Evolutionary conservation across 1,284 basidiomycete genomes (phyloP).

Genomic region (Coniferiporia sulphurascens): DNA sequence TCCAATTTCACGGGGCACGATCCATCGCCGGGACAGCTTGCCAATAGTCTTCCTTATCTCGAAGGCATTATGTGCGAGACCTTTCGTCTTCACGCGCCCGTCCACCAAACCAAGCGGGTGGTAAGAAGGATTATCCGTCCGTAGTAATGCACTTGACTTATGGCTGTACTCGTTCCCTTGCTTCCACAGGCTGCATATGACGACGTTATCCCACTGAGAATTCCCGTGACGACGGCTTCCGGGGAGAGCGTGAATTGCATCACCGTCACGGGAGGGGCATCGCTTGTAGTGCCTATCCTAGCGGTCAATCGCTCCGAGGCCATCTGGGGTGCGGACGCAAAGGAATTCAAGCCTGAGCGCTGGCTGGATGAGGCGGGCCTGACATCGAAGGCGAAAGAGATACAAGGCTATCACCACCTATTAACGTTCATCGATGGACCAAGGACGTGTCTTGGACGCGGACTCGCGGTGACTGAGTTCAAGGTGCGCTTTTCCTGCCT

Average conservation of each 20-base stretch:
- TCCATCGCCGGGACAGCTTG: conserved; percentile 28
- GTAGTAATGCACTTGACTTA: background rate
- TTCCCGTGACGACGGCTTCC: conserved; percentile 4
- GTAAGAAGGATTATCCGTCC: conserved; percentile 22
- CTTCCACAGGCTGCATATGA: conserved; percentile 9
- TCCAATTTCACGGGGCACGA: conserved; percentile 17
- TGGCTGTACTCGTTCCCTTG: background rate
- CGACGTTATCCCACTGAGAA: conserved; percentile 12
- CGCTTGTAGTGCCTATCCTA: conserved; percentile 12
- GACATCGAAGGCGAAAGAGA: conserved; percentile 5
- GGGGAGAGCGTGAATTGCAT: conserved; percentile 1
- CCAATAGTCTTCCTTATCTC: conserved; percentile 19
- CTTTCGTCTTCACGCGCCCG: conserved; percentile 21
- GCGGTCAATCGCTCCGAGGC: conserved; percentile 10
- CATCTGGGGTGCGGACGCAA: conserved; percentile 17
- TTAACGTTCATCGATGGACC: conserved; percentile 15
- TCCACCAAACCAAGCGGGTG: conserved; percentile 36
- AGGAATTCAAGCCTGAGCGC: conserved; percentile 18
- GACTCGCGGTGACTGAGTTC: conserved; percentile 17
- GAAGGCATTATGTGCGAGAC: conserved; percentile 23
- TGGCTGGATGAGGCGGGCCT: conserved; percentile 14
- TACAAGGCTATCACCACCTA: conserved; percentile 14
- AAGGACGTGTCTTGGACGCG: conserved; percentile 16
- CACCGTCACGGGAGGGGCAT: conserved; percentile 1
- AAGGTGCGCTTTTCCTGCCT: conserved; percentile 1